phyloP scores from a whole-genome alignment of 177 flowering plant species.

The Vitis hybrid region DNA sequence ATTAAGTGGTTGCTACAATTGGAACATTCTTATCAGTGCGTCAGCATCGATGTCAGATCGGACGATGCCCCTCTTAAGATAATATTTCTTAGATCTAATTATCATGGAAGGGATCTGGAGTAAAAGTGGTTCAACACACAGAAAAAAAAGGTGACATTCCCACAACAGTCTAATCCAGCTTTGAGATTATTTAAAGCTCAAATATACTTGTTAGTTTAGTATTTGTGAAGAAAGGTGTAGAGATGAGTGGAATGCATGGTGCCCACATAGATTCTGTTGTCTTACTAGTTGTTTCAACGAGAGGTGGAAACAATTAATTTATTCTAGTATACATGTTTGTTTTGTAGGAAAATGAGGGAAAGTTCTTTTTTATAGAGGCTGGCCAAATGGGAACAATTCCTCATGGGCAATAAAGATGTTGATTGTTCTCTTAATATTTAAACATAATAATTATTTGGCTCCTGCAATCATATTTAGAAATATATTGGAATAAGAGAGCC shows the following conservation, averaged over 20 bases:
- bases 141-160: slow-evolving; percentile 5
- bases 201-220: slow-evolving; percentile 3
- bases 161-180: slow-evolving; percentile 13
- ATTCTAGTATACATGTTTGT: slow-evolving; percentile 5
- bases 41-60: neutral
- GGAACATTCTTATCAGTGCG: neutral
- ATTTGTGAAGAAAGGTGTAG: neutral
- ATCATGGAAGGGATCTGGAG: neutral
- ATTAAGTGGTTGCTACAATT: neutral
- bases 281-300: slow-evolving; percentile 6
- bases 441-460: too few relatives aligned
- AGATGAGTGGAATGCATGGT: slow-evolving; percentile 12
- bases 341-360: slow-evolving; percentile 1
- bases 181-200: slow-evolving; percentile 5
- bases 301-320: slow-evolving; percentile 14
- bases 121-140: neutral
- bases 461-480: too few relatives aligned
- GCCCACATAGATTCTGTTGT: slow-evolving; percentile 14
- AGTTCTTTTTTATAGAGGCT: neutral
- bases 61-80: neutral
- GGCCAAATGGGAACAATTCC: neutral
- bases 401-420: neutral
- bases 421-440: too few relatives aligned
- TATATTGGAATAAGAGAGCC: too few relatives aligned
- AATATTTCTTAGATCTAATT: neutral